phyloP scores from a whole-genome alignment of 352 stramenopile genomes.

The Globisporangium paroecandrum region DNA sequence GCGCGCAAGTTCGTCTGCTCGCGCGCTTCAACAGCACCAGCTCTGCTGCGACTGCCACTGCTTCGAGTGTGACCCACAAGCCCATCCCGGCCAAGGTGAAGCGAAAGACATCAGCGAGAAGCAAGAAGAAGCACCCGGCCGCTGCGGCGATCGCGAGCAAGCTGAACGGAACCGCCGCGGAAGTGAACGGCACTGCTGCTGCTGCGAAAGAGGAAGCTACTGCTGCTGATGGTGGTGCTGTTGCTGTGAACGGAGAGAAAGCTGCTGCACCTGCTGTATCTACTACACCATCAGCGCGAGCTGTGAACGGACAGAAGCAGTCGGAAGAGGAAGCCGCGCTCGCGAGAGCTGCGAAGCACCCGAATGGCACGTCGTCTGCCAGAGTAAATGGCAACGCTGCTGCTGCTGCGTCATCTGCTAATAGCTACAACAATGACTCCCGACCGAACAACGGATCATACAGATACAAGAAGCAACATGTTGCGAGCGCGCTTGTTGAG shows the following conservation, averaged over 20 bases:
- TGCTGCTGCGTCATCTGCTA: not conserved
- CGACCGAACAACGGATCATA: not conserved
- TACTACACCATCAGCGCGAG: not conserved
- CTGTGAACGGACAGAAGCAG: slow-evolving; percentile 14
- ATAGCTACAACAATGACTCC: not conserved
- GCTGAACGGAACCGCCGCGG: slow-evolving; percentile 10
- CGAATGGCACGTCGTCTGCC: slow-evolving; percentile 8
- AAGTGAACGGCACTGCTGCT: slow-evolving; percentile 9
- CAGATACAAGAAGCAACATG: slow-evolving; percentile 13
- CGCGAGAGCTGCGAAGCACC: slow-evolving; percentile 11
- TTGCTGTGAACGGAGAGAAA: not conserved
- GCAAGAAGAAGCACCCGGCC: slow-evolving; percentile 17
- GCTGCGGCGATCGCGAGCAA: slow-evolving; percentile 19
- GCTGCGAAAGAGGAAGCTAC: not conserved
- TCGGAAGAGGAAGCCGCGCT: slow-evolving; percentile 16
- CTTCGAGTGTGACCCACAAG: slow-evolving; percentile 14
- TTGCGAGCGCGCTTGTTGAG: not conserved
- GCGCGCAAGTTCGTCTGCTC: slow-evolving; percentile 2
- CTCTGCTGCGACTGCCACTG: not conserved
- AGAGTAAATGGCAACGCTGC: slow-evolving; percentile 2
- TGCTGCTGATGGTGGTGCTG: not conserved
- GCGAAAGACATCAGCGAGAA: slow-evolving; percentile 16
- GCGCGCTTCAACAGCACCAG: slow-evolving; percentile 16
- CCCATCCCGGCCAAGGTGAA: slow-evolving; percentile 23
- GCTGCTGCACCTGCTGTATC: not conserved